Evolutionary conservation across 1,139 yeast species (phyloP).

Genomic region (Hyphopichia wangnamkhiaoensis): DNA sequence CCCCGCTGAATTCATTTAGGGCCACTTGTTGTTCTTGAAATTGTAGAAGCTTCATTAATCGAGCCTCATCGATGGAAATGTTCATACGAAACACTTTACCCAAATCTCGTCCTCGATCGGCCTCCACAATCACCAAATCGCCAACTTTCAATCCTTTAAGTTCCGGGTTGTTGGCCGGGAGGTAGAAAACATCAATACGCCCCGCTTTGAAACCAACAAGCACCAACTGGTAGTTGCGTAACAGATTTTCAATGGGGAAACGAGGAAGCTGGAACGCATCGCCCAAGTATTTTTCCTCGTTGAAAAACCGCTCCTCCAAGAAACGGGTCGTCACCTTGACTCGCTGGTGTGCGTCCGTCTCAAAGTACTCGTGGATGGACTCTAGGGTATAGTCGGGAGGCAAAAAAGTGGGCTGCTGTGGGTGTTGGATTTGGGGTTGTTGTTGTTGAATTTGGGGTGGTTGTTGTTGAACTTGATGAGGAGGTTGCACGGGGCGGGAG

Average conservation of each 20-base stretch:
- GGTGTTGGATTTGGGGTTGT: conserved; percentile 1
- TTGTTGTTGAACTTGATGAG: background rate
- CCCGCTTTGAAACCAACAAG: conserved; percentile 87
- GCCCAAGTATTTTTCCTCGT: conserved; percentile 29
- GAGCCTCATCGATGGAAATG: conserved; percentile 65
- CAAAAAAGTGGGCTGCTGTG: conserved; percentile 4
- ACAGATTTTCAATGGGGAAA: conserved; percentile 39
- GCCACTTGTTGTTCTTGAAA: conserved; percentile 61
- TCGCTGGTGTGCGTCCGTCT: conserved; percentile 40
- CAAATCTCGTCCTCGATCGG: conserved; percentile 93
- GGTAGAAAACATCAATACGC: conserved; percentile 77
- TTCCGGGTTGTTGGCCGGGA: conserved; percentile 42
- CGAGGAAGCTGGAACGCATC: conserved; percentile 42
- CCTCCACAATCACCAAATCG: conserved; percentile 91
- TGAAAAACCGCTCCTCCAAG: conserved; percentile 25
- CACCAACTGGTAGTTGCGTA: conserved; percentile 43
- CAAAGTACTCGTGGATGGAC: conserved; percentile 38
- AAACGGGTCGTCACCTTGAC: conserved; percentile 35
- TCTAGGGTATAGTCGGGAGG: conserved; percentile 13
- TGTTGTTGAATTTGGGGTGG: background rate
- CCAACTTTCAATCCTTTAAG: conserved; percentile 43
- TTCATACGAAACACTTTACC: conserved; percentile 74
- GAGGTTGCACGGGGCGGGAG: background rate
- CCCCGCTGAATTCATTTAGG: conserved; percentile 19
- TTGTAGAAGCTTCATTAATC: conserved; percentile 55